These are phyloP conservation scores for Trichosporon inkin DNA, from an alignment of 1,284 basidiomycete species.

Conservation along the genomic window DNA sequence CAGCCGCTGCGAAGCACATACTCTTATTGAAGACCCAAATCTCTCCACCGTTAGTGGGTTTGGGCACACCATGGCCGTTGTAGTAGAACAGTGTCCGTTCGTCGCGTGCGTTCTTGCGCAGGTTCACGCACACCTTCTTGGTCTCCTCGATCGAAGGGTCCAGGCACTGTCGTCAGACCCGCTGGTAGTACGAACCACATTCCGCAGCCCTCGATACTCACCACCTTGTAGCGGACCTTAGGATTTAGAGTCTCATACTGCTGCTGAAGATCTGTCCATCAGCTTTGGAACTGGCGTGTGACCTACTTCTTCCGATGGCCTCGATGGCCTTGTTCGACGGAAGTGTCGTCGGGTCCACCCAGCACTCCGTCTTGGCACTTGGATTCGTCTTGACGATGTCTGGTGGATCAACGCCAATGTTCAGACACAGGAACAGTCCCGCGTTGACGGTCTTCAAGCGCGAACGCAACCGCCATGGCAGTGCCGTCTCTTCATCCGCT, in stretches of 20 bases:
- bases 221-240: conserved; percentile 83
- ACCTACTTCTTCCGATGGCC: conserved; percentile 50
- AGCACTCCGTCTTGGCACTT: conserved; percentile 91
- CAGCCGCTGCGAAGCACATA: conserved; percentile 22
- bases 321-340: conserved; percentile 74
- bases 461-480: conserved; percentile 69
- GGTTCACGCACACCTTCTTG: conserved; percentile 77
- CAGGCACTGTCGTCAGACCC: conserved; percentile 57
- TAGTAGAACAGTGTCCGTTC: conserved; percentile 96
- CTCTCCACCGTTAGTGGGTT: conserved; percentile 92
- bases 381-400: conserved; percentile 97
- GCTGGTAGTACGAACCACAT: neutral
- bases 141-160: conserved; percentile 95
- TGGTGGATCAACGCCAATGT: conserved; percentile 96
- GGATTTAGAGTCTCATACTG: conserved; percentile 86
- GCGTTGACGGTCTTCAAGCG: conserved; percentile 89
- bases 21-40: conserved; percentile 97
- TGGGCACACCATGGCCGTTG: conserved; percentile 97
- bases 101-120: conserved; percentile 85
- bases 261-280: conserved; percentile 65
- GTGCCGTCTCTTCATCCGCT: conserved; percentile 38
- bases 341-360: conserved; percentile 91
- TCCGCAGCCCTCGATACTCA: conserved; percentile 28
- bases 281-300: neutral
- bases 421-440: conserved; percentile 89